Evolutionary conservation across 495 filamentous ascomycete species (phyloP), one percentile per base, ranked within the genome.

Genomic region (Penicillium mononematosum): DNA sequence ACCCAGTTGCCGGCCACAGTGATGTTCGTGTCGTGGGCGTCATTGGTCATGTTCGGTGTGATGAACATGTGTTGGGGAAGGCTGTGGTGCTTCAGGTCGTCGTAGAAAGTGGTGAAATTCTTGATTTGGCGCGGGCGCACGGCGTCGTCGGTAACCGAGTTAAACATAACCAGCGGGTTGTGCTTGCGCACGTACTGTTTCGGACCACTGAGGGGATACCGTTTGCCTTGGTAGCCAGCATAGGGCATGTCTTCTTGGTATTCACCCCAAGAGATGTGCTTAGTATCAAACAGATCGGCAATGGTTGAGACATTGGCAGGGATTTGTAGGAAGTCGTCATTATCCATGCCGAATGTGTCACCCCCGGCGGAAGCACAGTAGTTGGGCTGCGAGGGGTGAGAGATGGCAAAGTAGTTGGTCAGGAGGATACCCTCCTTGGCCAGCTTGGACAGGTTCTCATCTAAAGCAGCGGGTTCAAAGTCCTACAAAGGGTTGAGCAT

Each of bases 151-250:
- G 82, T 77, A 50, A 88, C 79, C 19, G 78, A 80, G 66, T 87
- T 80, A 57, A 78, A 86, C 53, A 82, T 71, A 25, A 88, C 69
- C 14, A 84, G 67, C 0, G 86, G 87, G 70, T 88, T 88, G 75
- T 91, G 88, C 75, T 91, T 92, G 44, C 88, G 82, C n/a, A 90
- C 86, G 62, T 92, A 92, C 66, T 83, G 78, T 56, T 88, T 84
- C 25, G 74, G 70, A 25, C 76, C 74, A 19, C 73, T 75, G 58
- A 71, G 50, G 22, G 73, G 71, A 44, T 78, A 79, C 51, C 80
- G 83, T 51, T 69, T 76, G 29, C 83, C 86, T 60, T 83, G 73
- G 70, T 83, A 90, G 11, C 87, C 88, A 16, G 84, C 73, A 62
- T 88, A 87, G 17, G 88, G 88, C 70, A 84, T 63, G 55, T 84